A percentile compares a stretch with the other conserved stretches of the same genome.
These are phyloP conservation scores for Hanseniaspora lindneri DNA, from an alignment of 805 yeast species.

Conservation along the genomic window DNA sequence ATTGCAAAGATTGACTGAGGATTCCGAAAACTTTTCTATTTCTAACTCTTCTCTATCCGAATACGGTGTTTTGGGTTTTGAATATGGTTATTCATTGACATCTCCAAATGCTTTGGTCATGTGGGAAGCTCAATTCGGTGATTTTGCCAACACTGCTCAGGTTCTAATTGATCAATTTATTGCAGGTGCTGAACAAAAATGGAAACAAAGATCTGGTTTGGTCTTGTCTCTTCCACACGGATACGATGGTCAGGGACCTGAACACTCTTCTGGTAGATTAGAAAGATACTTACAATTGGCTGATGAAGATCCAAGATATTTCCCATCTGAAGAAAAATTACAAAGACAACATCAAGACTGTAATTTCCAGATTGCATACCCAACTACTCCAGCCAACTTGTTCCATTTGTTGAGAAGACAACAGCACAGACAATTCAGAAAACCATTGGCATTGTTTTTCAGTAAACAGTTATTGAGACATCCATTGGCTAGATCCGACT, in stretches of 20 bases:
- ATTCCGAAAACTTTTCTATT: constrained; percentile 77
- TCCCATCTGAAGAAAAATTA: constrained; percentile 81
- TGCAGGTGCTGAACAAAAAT: constrained; percentile 92
- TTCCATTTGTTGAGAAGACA: constrained; percentile 97
- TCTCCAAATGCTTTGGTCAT: constrained; percentile 93
- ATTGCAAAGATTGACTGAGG: constrained; percentile 61
- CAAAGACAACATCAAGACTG: constrained; percentile 98
- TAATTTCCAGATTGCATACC: constrained; percentile 95
- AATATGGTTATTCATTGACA: constrained; percentile 95
- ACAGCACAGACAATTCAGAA: constrained; percentile 98
- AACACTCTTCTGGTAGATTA: constrained; percentile 94
- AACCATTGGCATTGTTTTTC: constrained; percentile 76
- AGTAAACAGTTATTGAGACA: constrained; percentile 92
- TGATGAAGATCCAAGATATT: constrained; percentile 87
- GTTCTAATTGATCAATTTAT: constrained; percentile 93
- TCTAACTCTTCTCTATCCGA: constrained; percentile 94
- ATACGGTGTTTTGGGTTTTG: constrained; percentile 98
- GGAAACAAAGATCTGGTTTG: constrained; percentile 97
- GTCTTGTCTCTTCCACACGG: constrained; percentile 96
- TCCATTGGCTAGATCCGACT: constrained; percentile 84
- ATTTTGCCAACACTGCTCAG: constrained; percentile 98
- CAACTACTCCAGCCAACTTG: constrained; percentile 92
- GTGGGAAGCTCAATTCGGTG: constrained; percentile 99
- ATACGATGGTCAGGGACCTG: constrained; percentile 99
- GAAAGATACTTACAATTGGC: constrained; percentile 94